Base-by-base conservation (phyloP, 306 rosid species). In the Trifolium fragiferum region DNA sequence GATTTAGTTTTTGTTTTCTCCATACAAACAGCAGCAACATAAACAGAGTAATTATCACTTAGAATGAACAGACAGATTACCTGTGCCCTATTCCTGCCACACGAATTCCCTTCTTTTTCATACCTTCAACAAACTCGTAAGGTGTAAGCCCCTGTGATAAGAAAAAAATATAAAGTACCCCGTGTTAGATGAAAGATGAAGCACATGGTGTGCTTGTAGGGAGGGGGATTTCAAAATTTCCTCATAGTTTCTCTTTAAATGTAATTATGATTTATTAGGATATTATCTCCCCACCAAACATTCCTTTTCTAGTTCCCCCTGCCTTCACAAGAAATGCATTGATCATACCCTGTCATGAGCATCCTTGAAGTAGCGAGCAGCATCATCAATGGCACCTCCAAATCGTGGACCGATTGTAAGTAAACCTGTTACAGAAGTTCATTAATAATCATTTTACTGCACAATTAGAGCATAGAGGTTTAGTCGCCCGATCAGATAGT, bases 51-150 rank as follows among this genome's bases (percentile, higher is more conserved):
- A 47, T 58, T 46, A 59, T 54, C 41, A 40, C 75, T 74, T 37
- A 35, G 30, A 62, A 61, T 65, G 25, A 69, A 74, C 60, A 54
- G 20, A 66, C 20, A 9, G 67, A 60, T 18, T 46, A 95, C 99
- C 99, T 90, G 82, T 95, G 99, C 75, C 99, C 99, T 78, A 95
- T 95, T 85, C 99, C 99, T 58, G 98, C 98, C 81, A 92, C 99
- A 37, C 96, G 98, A 73, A 92, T 90, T 77, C 99, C 99, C 85
- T 86, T 95, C 91, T 92, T 92, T 79, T 95, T 95, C 99, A 95
- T 95, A 59, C 87, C 58, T 83, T 95, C 98, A 20, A 95, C 99
- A 51, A 90, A 95, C 81, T 95, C 99, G 15, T 95, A 95, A 49
- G 99, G 97, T 21, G 93, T 84, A 72, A 92, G 96, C 62, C 78